Evolutionary conservation across 2,329 filamentous ascomycete genomes (phyloP), one percentile per base, ranked within the genome.

Genomic region (Botryosphaeria dothidea): DNA sequence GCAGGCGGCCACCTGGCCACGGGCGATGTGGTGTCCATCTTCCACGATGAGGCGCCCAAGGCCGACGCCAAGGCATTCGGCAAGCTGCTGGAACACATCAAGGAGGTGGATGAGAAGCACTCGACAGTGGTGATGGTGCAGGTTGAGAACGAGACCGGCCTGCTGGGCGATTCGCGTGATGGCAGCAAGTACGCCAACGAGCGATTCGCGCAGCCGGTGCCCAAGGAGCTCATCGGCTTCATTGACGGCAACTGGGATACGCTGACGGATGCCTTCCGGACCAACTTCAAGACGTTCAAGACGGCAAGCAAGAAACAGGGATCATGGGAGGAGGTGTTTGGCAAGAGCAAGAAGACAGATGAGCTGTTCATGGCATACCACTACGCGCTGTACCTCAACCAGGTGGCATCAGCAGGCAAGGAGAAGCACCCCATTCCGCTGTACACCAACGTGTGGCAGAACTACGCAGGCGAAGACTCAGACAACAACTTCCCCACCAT

Each of bases 101-200:
- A 78, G 6, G 72, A 81, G 2, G 69, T 85, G 4, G 83, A 86
- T 51, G 72, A 72, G 1, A 70, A 77, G 11, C 75, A 85, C 48
- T 78, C 74, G 2, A 86, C 83, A 0, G 83, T 86, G 0, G 67
- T 86, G 2, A 86, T 86, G 84, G 79, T 85, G 0, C 84, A 86
- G 67, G 83, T 86, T n/a, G 82, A 86, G 71, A 86, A 86, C 46
- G 84, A 86, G 72, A 78, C 78, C 0, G 84, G 84, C 0, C 66
- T 86, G 0, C 73, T 86, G 0, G 83, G 83, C 0, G 84, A 86
- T 68, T 85, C 80, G 7, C 76, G 83, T 23, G 84, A 85, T 68
- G 74, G 80, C 2, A 81, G 77, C 3, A 68, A 69, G 1, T 69
- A 70, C 5, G 83, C 82, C 1, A 74, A 84, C 19, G 70, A 76